Evolutionary conservation across 1,284 basidiomycete species (phyloP).

Genomic region (Coniferiporia weirii): DNA sequence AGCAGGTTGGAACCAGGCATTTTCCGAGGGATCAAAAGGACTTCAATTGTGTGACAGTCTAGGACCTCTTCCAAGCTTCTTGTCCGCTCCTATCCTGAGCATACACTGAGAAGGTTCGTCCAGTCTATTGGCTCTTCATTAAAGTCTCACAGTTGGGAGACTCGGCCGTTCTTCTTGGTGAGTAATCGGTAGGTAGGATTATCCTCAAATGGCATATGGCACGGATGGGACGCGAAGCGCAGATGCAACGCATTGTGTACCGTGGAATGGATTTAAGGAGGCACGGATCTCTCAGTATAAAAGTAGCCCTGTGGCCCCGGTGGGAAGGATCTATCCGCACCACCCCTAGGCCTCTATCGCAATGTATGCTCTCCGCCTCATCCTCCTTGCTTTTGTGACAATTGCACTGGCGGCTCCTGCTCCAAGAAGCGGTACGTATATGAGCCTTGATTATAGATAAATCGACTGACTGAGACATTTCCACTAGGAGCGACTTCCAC

Average conservation of each 20-base stretch:
- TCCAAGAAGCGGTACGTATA: neutral
- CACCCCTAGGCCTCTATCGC: neutral
- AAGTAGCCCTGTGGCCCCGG: neutral
- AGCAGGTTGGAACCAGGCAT: neutral
- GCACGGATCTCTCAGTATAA: neutral
- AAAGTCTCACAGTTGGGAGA: neutral
- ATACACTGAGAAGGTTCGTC: neutral
- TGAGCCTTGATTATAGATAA: neutral
- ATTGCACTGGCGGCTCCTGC: neutral
- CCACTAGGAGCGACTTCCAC: conserved; percentile 9
- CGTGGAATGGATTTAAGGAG: neutral
- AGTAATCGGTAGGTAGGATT: neutral
- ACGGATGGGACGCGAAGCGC: no score
- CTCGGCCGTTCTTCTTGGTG: neutral
- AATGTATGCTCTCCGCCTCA: conserved; percentile 12
- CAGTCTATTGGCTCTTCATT: neutral
- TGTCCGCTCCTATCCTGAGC: neutral
- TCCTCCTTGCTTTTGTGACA: conserved; percentile 7
- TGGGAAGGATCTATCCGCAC: neutral
- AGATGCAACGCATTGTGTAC: neutral
- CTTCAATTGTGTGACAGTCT: neutral
- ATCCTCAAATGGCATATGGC: neutral
- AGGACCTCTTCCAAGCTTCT: neutral
- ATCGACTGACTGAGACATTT: neutral
- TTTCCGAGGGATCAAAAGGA: neutral